Evolutionary conservation across 768 basidiomycete genomes (phyloP), one percentile per base, ranked within the genome.

Genomic region (Trametes gibbosa): DNA sequence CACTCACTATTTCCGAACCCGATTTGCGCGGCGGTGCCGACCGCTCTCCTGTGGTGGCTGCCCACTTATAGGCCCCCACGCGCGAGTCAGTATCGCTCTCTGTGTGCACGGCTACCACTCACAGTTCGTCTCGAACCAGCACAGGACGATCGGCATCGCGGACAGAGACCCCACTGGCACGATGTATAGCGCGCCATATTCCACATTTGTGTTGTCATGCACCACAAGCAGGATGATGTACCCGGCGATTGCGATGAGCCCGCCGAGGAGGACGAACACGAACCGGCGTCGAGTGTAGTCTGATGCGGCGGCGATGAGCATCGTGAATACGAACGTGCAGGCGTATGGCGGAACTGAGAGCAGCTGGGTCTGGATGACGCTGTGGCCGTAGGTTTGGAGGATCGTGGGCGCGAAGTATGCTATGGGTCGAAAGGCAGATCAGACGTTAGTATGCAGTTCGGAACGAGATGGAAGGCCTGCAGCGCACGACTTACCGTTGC

Each of bases 341-440:
- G 71, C 66, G 61, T 68, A 71, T 5, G 71, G 70, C 6, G 71
- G 69, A 25, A 70, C 70, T 48, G 66, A 66, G 53, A 69, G 64
- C 21, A 72, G 68, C 50, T 73, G 68, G 5, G 71, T 69, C 37
- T 45, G 58, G 29, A 66, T 64, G 53, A 62, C 59, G 48, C 61
- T 45, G 41, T 72, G 63, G 17, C 69, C 68, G 32, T 70, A 64
- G 5, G 43, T 40, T 25, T 62, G 48, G 58, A 66, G 62, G 62
- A 66, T 67, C 10, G 65, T 25, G 17, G 66, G 66, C 7, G 69
- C 61, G 50, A 69, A 66, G 59, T 69, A 65, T 8, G 68, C 66
- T 64, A 47, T 14, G 19, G 50, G 13, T 17, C 4, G 25, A 14
- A 13, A 32, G 14, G 17, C 23, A 12, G 34, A 40, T 39, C 10